Conservation (phyloP, 768 basidiomycete species). For the Rhizopogon roseolus region DNA sequence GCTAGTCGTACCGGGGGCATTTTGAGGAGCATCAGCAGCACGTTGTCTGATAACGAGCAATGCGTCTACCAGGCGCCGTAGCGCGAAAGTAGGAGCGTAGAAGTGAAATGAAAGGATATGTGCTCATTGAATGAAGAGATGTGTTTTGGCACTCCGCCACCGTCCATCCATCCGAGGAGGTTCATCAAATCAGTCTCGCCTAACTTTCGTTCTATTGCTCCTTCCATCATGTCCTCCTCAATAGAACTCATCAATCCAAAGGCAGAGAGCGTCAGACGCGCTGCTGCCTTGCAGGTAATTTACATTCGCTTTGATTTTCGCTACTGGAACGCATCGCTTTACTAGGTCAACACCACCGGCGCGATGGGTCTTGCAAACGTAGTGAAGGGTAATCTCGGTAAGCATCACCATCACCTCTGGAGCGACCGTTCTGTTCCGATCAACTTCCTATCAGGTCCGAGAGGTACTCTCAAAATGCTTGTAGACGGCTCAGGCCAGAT, state of each 20-base stretch:
- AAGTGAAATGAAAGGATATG: constrained; percentile 14
- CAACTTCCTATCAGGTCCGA: constrained; percentile 58
- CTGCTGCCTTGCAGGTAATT: constrained; percentile 84
- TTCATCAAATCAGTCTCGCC: not conserved
- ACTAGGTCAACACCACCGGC: constrained; percentile 84
- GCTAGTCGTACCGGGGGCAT: not conserved
- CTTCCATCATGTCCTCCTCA: constrained; percentile 55
- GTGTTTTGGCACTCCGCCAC: constrained; percentile 30
- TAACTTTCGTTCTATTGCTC: constrained; percentile 4
- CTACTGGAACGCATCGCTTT: constrained; percentile 18
- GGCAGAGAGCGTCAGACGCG: constrained; percentile 87
- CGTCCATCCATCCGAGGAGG: constrained; percentile 16
- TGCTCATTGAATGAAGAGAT: constrained; percentile 7
- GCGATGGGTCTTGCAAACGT: constrained; percentile 97
- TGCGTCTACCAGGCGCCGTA: constrained; percentile 30
- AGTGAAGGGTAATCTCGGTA: constrained; percentile 96
- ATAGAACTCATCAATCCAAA: constrained; percentile 97
- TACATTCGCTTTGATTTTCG: constrained; percentile 9
- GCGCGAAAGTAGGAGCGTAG: constrained; percentile 14
- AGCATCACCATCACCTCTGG: constrained; percentile 21
- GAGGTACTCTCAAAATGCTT: constrained; percentile 98
- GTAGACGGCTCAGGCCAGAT: constrained; percentile 98
- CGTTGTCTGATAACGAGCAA: constrained; percentile 20
- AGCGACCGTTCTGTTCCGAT: constrained; percentile 15
- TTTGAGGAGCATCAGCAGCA: constrained; percentile 9